These are phyloP conservation scores for Neurospora sp. DNA, from an alignment of 495 filamentous ascomycete species.

Conservation along the genomic window DNA sequence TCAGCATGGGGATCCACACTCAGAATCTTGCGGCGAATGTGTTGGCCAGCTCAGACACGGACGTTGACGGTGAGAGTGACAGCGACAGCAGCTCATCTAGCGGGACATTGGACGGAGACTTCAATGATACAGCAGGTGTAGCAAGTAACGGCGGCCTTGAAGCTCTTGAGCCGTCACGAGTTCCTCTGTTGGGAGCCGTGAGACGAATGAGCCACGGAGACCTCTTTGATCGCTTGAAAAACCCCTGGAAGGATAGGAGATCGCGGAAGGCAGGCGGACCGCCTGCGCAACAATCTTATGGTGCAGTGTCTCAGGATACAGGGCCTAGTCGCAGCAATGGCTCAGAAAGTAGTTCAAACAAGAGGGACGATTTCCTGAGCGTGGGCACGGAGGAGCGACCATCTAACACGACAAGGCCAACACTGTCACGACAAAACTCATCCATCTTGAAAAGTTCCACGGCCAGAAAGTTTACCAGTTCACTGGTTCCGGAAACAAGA, in stretches of 20 bases:
- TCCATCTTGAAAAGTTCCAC: slow-evolving; percentile 38
- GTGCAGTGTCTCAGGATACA: slow-evolving; percentile 3
- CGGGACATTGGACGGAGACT: slow-evolving; percentile 14
- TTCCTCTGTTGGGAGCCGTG: slow-evolving; percentile 16
- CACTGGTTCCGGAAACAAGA: slow-evolving; percentile 62
- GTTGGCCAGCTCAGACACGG: slow-evolving; percentile 38
- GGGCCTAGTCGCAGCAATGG: not conserved
- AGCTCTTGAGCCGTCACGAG: slow-evolving; percentile 6
- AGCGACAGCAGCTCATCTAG: slow-evolving; percentile 33
- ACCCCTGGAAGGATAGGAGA: slow-evolving; percentile 8
- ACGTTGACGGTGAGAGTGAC: slow-evolving; percentile 30
- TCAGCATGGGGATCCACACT: slow-evolving; percentile 65
- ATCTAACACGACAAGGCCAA: slow-evolving; percentile 26
- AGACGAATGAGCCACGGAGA: slow-evolving; percentile 30
- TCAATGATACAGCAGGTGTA: slow-evolving; percentile 18
- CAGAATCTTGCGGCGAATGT: slow-evolving; percentile 59
- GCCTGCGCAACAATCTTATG: not conserved
- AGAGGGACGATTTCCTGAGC: not conserved
- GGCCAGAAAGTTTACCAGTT: slow-evolving; percentile 54
- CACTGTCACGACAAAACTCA: slow-evolving; percentile 42
- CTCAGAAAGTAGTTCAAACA: not conserved
- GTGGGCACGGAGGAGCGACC: not conserved
- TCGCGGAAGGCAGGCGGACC: slow-evolving; percentile 2
- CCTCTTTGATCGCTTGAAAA: slow-evolving; percentile 9
- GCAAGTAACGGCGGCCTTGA: slow-evolving; percentile 18